These are phyloP conservation scores for Phytophthora melonis DNA, from an alignment of 352 stramenopile species.

Conservation along the genomic window DNA sequence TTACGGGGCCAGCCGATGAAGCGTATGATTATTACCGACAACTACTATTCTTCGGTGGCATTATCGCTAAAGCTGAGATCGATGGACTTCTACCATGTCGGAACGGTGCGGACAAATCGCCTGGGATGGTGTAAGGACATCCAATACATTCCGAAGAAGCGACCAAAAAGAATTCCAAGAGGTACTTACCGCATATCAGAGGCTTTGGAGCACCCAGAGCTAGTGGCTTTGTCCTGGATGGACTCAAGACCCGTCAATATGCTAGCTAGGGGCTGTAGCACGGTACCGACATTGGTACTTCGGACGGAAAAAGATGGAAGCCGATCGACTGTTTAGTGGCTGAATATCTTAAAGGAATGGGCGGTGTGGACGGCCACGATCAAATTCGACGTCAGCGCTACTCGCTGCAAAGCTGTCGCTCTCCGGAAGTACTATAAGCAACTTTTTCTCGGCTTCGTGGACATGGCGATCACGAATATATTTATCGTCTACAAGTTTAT, in stretches of 20 bases:
- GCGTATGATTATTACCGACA: background rate
- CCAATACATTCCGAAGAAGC: no score
- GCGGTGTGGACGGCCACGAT: background rate
- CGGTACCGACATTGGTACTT: background rate
- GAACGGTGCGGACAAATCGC: no score
- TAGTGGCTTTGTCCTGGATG: background rate
- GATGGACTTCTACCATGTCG: no score
- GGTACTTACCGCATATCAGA: background rate
- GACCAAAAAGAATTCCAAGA: no score
- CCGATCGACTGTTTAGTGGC: background rate
- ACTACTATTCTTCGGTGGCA: background rate
- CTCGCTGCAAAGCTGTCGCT: background rate
- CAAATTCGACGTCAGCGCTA: background rate
- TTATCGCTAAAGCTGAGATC: no score
- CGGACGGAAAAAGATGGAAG: background rate
- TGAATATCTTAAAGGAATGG: background rate
- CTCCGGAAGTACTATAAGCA: background rate
- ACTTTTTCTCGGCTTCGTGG: background rate
- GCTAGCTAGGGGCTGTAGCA: conserved; percentile 10
- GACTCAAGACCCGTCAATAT: conserved; percentile 8
- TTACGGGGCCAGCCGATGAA: background rate
- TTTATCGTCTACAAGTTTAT: background rate
- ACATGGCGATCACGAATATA: background rate
- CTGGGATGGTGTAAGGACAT: no score
- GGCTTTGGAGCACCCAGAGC: background rate